Percentiles rank a stretch among this genome's conserved stretches.
These are phyloP conservation scores for Solanum tacnaense DNA, from an alignment of 257 asterid genomes.

Conservation along the genomic window DNA sequence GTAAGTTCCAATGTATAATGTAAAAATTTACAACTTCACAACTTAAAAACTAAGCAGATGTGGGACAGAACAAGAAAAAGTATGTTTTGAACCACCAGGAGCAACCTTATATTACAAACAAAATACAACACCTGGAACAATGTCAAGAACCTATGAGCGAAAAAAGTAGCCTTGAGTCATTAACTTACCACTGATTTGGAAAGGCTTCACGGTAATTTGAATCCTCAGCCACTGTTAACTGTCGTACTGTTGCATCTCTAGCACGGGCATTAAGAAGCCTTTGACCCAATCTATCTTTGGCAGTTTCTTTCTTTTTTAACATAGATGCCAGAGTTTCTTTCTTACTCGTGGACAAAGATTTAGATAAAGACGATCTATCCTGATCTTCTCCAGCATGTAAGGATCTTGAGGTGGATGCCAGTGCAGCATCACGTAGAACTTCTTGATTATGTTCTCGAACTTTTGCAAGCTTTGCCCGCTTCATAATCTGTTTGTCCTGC, in stretches of 20 bases:
- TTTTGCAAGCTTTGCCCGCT: constrained; percentile 68
- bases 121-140: not conserved
- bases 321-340: constrained; percentile 65
- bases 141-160: not conserved
- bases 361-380: constrained; percentile 15
- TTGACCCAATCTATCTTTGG: constrained; percentile 53
- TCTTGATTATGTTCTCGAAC: constrained; percentile 70
- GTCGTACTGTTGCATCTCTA: constrained; percentile 38
- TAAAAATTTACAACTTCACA: not conserved
- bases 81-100: not conserved
- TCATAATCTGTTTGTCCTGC: constrained; percentile 36
- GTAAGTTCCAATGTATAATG: not conserved
- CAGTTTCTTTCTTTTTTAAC: constrained; percentile 72
- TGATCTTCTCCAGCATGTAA: constrained; percentile 39
- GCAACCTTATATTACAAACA: not conserved
- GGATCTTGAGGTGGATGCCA: constrained; percentile 71
- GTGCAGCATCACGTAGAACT: constrained; percentile 68
- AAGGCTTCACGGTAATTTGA: constrained; percentile 65
- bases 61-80: constrained; percentile 1
- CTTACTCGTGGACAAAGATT: constrained; percentile 27
- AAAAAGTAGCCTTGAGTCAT: not conserved
- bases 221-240: constrained; percentile 44
- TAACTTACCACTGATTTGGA: constrained; percentile 76
- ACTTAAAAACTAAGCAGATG: not conserved
- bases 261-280: constrained; percentile 47